Evolutionary conservation across 768 basidiomycete species (phyloP), one percentile per base, ranked within the genome.

Genomic region (Hypholoma sublateritium): DNA sequence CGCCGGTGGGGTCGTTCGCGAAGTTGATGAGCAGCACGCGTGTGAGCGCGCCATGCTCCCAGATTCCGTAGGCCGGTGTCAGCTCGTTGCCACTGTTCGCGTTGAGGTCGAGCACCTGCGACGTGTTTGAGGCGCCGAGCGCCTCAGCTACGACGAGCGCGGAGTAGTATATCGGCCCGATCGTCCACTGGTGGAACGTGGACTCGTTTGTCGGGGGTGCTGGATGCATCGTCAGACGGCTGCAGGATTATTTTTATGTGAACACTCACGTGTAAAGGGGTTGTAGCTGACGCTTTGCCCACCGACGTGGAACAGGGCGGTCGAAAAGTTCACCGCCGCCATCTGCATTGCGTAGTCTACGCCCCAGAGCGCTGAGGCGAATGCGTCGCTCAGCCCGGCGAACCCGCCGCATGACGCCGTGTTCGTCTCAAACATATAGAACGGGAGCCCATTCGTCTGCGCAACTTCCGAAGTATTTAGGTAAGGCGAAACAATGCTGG

Each of bases 21-120:
- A 80, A 92, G 70, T 93, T 94, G 74, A 92, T 78, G 39, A 93
- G 68, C 12, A 82, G 84, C 14, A 91, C 75, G 42, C 87, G 80
- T 2, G 77, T 75, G 0, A 87, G 81, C 7, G 72, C 71, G 17
- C 82, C 86, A 56, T 84, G 75, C 68, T 93, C 88, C 66, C 90
- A 93, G 50, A 93, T 82, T 8, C 80, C 88, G 65, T 89, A 88
- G 5, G 80, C 78, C 17, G 90, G 87, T 7, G 86, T 59, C 61
- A 72, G 82, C 12, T 77, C 41, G 24, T 57, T 59, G 36, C 22
- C 53, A 6, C 19, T 35, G 35, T 59, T 59, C 1, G 45, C 57
- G 16, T 13, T 35, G 22, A 62, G 56, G 46, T 59, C 55, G 43
- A 57, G 35, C 14, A 62, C 77, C 60, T 82, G 88, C 1, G 87